Conservation (phyloP, 176 grass and related monocot genomes). For the Tillandsia leiboldiana region DNA sequence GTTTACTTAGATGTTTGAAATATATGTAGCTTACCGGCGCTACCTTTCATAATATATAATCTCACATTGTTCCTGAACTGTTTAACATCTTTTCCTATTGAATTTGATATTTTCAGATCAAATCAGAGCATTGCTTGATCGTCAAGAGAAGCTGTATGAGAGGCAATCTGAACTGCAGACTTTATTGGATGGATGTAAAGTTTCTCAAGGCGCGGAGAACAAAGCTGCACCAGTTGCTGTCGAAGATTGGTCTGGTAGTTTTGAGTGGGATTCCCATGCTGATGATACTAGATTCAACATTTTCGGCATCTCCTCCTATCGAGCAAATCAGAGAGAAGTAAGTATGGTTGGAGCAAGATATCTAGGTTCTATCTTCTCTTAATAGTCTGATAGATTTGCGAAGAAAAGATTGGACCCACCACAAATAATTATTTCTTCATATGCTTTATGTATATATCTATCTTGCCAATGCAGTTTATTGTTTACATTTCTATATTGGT, state of each 20-base stretch:
- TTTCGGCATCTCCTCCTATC: conserved; percentile 70
- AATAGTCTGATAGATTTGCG: background rate
- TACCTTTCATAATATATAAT: too few relatives aligned
- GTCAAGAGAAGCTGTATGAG: conserved; percentile 57
- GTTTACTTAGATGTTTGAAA: too few relatives aligned
- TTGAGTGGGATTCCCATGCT: conserved; percentile 66
- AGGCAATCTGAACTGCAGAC: conserved; percentile 59
- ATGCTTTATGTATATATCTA: too few relatives aligned
- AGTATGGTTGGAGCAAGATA: conserved; percentile 8
- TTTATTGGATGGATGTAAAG: conserved; percentile 51
- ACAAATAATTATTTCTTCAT: too few relatives aligned
- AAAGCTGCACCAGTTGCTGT: conserved; percentile 15
- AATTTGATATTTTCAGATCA: conserved; percentile 33
- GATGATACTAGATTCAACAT: conserved; percentile 73
- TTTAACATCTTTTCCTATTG: background rate
- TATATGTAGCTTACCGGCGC: too few relatives aligned
- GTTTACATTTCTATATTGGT: too few relatives aligned
- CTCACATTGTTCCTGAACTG: background rate
- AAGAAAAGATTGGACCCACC: background rate
- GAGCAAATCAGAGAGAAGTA: conserved; percentile 89
- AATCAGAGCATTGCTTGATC: conserved; percentile 64
- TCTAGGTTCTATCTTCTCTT: conserved; percentile 1
- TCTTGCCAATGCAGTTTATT: too few relatives aligned
- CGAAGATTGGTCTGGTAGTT: conserved; percentile 62
- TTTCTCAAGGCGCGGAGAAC: conserved; percentile 19